Evolutionary conservation across 352 stramenopile species (phyloP).

Genomic region (Globisporangium radiosum): DNA sequence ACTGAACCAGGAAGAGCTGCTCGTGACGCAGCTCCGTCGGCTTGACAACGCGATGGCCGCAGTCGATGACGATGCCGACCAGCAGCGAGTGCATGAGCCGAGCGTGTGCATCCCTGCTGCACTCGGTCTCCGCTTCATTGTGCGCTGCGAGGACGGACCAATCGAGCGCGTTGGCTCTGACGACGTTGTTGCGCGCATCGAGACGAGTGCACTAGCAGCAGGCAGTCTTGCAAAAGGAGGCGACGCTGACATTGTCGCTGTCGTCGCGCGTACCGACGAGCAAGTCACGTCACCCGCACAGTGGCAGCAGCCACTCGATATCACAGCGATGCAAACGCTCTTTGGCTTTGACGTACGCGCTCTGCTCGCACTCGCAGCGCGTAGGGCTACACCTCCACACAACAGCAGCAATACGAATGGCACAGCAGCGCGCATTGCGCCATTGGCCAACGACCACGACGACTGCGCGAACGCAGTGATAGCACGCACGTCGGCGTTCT

Average conservation of each 20-base stretch:
- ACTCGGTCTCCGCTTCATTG: constrained; percentile 10
- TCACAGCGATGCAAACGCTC: constrained; percentile 6
- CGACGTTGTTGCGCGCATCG: constrained; percentile 9
- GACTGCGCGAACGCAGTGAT: constrained; percentile 16
- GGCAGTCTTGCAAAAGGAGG: neutral
- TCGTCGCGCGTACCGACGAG: neutral
- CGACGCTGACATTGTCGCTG: neutral
- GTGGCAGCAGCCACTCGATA: neutral
- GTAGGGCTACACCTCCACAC: no score
- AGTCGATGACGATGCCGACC: no score
- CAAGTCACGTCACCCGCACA: neutral
- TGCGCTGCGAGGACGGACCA: constrained; percentile 12
- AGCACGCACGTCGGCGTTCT: constrained; percentile 15
- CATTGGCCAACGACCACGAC: neutral
- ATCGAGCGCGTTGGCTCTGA: constrained; percentile 10
- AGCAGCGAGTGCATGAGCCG: neutral
- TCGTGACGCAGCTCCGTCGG: constrained; percentile 20
- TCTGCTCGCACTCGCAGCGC: no score
- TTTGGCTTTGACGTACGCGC: constrained; percentile 19
- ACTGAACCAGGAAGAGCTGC: constrained; percentile 37
- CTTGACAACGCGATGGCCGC: neutral
- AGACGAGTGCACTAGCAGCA: neutral
- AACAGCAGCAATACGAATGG: neutral
- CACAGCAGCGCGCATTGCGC: neutral
- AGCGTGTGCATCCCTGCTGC: constrained; percentile 4